Conservation (phyloP, 2,329 filamentous ascomycete genomes). For the Cryphonectria japonica region DNA sequence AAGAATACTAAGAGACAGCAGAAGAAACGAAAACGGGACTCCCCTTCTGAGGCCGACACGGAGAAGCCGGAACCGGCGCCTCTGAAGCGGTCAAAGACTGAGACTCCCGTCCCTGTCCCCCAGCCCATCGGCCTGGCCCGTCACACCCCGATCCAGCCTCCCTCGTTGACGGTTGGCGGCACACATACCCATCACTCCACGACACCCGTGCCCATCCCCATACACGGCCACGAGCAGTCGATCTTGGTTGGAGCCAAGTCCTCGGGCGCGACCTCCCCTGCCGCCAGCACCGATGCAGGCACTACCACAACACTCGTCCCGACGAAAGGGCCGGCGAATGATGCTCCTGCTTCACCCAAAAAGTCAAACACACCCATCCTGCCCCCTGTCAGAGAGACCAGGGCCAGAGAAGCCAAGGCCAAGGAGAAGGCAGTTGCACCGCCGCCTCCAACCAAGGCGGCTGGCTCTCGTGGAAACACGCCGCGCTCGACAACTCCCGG, state of each 20-base stretch:
- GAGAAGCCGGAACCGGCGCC: slow-evolving; percentile 36
- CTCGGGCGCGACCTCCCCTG: slow-evolving; percentile 35
- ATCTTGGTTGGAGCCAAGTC: slow-evolving; percentile 31
- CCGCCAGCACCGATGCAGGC: slow-evolving; percentile 31
- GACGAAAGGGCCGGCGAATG: slow-evolving; percentile 38
- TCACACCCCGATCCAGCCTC: slow-evolving; percentile 33
- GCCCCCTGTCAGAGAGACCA: slow-evolving; percentile 40
- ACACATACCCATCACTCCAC: slow-evolving; percentile 35
- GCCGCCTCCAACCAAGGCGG: slow-evolving; percentile 23
- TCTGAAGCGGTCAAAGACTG: slow-evolving; percentile 43
- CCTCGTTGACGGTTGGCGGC: slow-evolving; percentile 25
- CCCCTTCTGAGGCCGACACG: slow-evolving; percentile 35
- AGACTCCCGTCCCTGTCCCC: slow-evolving; percentile 44
- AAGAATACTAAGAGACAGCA: slow-evolving; percentile 33
- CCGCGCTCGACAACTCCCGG: slow-evolving; percentile 40
- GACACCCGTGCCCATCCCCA: slow-evolving; percentile 41
- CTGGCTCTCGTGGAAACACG: slow-evolving; percentile 33
- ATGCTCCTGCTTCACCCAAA: slow-evolving; percentile 37
- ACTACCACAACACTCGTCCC: slow-evolving; percentile 34
- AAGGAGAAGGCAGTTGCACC: slow-evolving; percentile 28
- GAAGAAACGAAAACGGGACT: slow-evolving; percentile 43
- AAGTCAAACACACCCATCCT: slow-evolving; percentile 42
- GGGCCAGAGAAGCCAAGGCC: slow-evolving; percentile 36
- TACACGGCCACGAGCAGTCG: slow-evolving; percentile 37
- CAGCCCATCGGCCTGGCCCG: slow-evolving; percentile 34